A percentile compares a stretch with the other conserved stretches of the same genome.
These are phyloP conservation scores for Shiraia bambusicola DNA, from an alignment of 2,329 filamentous ascomycete genomes.

Conservation along the genomic window DNA sequence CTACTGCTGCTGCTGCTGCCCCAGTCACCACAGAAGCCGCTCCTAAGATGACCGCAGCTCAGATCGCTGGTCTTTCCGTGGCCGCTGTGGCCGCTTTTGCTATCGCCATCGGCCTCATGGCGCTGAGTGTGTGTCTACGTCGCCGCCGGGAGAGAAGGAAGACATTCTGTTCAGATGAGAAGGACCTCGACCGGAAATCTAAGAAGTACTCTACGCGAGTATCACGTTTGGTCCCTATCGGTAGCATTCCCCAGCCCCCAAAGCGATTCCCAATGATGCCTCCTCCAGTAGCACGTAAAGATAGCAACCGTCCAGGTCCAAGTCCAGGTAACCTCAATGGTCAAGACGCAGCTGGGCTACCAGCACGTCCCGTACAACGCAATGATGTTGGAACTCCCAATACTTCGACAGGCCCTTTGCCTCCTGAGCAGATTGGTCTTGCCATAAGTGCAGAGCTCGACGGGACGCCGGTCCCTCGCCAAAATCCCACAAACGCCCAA, in stretches of 20 bases:
- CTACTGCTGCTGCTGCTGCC: constrained; percentile 12
- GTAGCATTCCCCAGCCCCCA: constrained; percentile 10
- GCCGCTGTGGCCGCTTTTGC: constrained; percentile 42
- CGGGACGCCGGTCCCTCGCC: constrained; percentile 20
- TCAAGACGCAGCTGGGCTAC: constrained; percentile 1
- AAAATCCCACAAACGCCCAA: constrained; percentile 6
- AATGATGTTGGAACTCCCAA: constrained; percentile 23
- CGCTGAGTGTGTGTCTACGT: constrained; percentile 39
- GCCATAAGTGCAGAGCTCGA: constrained; percentile 42
- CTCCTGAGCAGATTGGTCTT: constrained; percentile 40
- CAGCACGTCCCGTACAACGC: constrained; percentile 21
- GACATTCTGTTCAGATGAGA: constrained; percentile 25
- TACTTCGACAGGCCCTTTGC: constrained; percentile 25
- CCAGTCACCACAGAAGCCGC: constrained; percentile 15
- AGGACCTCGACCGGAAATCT: constrained; percentile 9
- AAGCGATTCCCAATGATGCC: constrained; percentile 19
- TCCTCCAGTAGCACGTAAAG: constrained; percentile 13
- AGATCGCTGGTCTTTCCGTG: constrained; percentile 43
- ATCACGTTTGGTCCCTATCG: constrained; percentile 21
- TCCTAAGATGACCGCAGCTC: constrained; percentile 39
- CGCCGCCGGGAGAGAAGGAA: constrained; percentile 35
- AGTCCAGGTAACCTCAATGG: constrained; percentile 4
- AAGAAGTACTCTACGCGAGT: constrained; percentile 24
- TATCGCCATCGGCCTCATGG: constrained; percentile 43
- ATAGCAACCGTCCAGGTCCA: constrained; percentile 1